These are phyloP conservation scores for Aspergillus sp. DNA, from an alignment of 2,329 filamentous ascomycete genomes.

Conservation along the genomic window DNA sequence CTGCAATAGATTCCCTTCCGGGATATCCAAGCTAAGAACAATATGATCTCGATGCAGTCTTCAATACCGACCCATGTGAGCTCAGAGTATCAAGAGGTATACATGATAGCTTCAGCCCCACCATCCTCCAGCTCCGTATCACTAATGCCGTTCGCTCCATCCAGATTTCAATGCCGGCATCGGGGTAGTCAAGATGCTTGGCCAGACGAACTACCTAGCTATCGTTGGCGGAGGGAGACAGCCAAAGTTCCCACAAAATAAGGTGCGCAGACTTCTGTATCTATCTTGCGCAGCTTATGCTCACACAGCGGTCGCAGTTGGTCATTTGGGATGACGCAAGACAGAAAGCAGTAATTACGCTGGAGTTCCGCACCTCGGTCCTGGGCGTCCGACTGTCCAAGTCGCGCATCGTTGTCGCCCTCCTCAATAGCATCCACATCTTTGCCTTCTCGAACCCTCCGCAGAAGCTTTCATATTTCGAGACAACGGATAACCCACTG, in stretches of 20 bases:
- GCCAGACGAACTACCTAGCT: conserved; percentile 81
- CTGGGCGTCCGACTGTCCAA: conserved; percentile 76
- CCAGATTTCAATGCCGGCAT: conserved; percentile 79
- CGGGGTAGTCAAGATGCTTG: conserved; percentile 82
- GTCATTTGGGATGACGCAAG: conserved; percentile 91
- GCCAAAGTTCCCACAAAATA: conserved; percentile 85
- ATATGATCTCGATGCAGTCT: conserved; percentile 55
- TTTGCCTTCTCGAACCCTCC: conserved; percentile 77
- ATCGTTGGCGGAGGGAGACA: conserved; percentile 84
- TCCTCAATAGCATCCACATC: conserved; percentile 78
- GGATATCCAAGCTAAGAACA: conserved; percentile 20
- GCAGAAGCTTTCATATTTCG: conserved; percentile 71
- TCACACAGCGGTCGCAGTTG: conserved; percentile 44
- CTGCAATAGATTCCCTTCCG: conserved; percentile 2
- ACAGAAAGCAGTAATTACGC: conserved; percentile 70
- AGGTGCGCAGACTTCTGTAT: conserved; percentile 53
- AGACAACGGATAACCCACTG: conserved; percentile 80
- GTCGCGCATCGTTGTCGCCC: conserved; percentile 74
- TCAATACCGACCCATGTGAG: conserved; percentile 71
- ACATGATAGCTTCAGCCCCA: neutral
- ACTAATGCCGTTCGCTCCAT: neutral
- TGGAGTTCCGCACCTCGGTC: conserved; percentile 79
- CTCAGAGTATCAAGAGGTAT: conserved; percentile 65
- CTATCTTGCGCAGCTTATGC: neutral
- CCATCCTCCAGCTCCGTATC: neutral